Base-by-base conservation (phyloP, 2,329 filamentous ascomycete species). In the Fusarium xyrophilum region DNA sequence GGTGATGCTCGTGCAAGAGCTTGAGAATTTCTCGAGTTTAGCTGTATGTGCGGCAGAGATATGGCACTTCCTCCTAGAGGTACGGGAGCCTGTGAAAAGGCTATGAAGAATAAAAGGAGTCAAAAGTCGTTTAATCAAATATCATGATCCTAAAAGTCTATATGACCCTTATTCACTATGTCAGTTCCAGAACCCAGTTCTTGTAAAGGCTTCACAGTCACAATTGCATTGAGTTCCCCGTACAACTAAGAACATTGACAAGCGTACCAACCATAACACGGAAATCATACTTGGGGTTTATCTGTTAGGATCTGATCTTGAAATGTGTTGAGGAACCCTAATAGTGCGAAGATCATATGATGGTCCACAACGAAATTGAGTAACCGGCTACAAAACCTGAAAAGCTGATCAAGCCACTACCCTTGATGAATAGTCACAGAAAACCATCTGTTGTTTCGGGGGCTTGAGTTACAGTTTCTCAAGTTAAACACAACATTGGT, bases 1-100 rank as follows among this genome's bases (percentile, higher is more conserved):
- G 77, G 77, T 77, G 73, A 74, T 76, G 70, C 73, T 74, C 70
- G 74, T 75, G 71, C 71, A 74, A 73, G 70, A 70, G 69, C 72
- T 65, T 71, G 70, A 66, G 71, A 72, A 68, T 75, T 74, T 73
- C 73, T 73, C 69, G 57, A 72, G 73, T 72, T 70, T 60, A 60
- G 66, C 69, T 74, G 68, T 74, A 72, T 63, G 70, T 67, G 71
- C 70, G 67, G 71, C 64, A 59, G 72, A 72, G 69, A 71, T 58
- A 62, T 69, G 68, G 68, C 48, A 68, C 62, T 64, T 73, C 65
- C 67, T 74, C 69, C 51, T 68, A 68, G 69, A 72, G 64, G 69
- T 56, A 72, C 50, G 56, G 67, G 54, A 47, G 65, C 69, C 67
- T 67, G 40, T 58, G 56, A 63, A 72, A 63, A 59, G 72, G 68